Conservation (phyloP, 805 yeast species). For the Zygoascus flipseniorum region DNA sequence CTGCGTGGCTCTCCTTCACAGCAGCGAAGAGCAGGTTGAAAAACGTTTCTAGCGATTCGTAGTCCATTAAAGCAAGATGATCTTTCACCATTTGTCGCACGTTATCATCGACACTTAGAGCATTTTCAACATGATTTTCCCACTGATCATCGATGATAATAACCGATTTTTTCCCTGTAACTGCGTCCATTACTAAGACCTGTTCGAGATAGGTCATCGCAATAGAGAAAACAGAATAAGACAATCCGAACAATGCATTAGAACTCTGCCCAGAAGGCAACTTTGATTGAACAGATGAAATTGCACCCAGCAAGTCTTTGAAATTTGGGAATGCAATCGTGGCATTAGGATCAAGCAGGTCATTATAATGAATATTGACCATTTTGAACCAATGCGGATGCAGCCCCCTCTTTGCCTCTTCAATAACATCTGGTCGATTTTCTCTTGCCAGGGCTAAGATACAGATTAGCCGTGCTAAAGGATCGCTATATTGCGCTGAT, state of each 20-base stretch:
- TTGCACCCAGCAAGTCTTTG: slow-evolving; percentile 26
- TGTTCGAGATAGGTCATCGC: slow-evolving; percentile 49
- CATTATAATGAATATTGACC: slow-evolving; percentile 32
- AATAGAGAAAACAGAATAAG: slow-evolving; percentile 16
- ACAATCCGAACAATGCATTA: slow-evolving; percentile 4
- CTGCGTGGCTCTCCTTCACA: slow-evolving; percentile 4
- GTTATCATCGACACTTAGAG: slow-evolving; percentile 50
- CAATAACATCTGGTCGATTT: slow-evolving; percentile 65
- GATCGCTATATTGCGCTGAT: slow-evolving; percentile 56
- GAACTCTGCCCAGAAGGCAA: background rate
- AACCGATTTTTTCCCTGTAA: slow-evolving; percentile 43
- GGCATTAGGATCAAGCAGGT: background rate
- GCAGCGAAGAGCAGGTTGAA: slow-evolving; percentile 34
- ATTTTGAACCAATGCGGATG: slow-evolving; percentile 75
- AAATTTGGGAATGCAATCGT: slow-evolving; percentile 49
- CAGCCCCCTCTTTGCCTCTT: slow-evolving; percentile 72
- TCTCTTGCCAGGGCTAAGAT: slow-evolving; percentile 49
- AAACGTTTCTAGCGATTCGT: slow-evolving; percentile 16
- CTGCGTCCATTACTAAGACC: slow-evolving; percentile 58
- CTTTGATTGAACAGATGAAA: slow-evolving; percentile 16
- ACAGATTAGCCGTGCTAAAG: slow-evolving; percentile 59
- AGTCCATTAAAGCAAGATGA: slow-evolving; percentile 14
- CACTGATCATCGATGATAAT: slow-evolving; percentile 66
- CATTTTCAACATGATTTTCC: slow-evolving; percentile 59
- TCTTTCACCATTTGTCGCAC: slow-evolving; percentile 33